Conservation (phyloP, 345 rosid genomes). For the Pistacia integerrima region DNA sequence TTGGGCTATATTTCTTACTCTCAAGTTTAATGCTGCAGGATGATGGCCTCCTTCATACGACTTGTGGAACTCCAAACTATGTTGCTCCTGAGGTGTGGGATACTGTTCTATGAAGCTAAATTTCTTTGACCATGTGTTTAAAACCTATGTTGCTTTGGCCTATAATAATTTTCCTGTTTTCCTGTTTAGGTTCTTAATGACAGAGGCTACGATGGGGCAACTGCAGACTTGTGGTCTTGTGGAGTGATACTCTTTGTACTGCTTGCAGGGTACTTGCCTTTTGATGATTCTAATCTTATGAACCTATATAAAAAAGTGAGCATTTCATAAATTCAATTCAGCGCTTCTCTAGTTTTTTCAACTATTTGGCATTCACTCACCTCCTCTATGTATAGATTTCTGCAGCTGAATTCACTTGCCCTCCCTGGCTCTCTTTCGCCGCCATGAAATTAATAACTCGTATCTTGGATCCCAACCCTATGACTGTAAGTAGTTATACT, state of each 20-base stretch:
- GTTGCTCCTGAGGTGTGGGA: constrained; percentile 93
- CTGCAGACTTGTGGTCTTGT: constrained; percentile 98
- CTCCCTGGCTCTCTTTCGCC: constrained; percentile 89
- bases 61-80: constrained; percentile 97
- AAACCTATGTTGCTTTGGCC: constrained; percentile 1
- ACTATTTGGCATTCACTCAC: constrained; percentile 22
- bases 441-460: constrained; percentile 86
- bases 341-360: constrained; percentile 15
- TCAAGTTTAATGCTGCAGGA: constrained; percentile 48
- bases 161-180: constrained; percentile 6
- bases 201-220: constrained; percentile 94
- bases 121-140: constrained; percentile 4
- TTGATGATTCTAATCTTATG: constrained; percentile 94
- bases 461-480: constrained; percentile 89
- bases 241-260: constrained; percentile 96
- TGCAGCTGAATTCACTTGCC: constrained; percentile 90
- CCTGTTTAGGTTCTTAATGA: constrained; percentile 84
- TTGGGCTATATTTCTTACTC: constrained; percentile 21
- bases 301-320: constrained; percentile 96
- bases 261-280: constrained; percentile 99
- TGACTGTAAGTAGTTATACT: constrained; percentile 67
- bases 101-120: constrained; percentile 14
- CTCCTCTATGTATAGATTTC: constrained; percentile 57
- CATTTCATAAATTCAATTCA: constrained; percentile 27
- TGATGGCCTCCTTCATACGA: constrained; percentile 96